These are phyloP conservation scores for Fabrea salina DNA, from an alignment of 169 alveolate species.

Conservation along the genomic window DNA sequence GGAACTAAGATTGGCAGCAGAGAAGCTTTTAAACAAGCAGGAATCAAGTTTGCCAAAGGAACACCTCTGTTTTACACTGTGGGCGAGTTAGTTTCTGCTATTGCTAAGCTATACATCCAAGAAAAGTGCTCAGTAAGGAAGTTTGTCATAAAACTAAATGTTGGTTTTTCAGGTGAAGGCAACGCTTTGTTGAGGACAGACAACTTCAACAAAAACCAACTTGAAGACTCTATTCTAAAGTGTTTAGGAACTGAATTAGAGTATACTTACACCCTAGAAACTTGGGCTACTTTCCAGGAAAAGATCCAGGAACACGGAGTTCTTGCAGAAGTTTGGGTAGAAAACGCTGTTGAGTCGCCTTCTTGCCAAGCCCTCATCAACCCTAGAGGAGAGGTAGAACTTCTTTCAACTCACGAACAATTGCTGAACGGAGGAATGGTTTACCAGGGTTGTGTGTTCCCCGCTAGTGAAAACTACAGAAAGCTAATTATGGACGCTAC, in stretches of 20 bases:
- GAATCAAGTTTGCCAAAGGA: background rate
- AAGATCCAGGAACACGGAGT: background rate
- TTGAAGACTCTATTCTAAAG: background rate
- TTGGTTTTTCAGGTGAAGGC: slow-evolving; percentile 27
- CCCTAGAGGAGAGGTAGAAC: slow-evolving; percentile 9
- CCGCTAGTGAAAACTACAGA: slow-evolving; percentile 16
- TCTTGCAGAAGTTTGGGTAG: slow-evolving; percentile 23
- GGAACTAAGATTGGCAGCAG: slow-evolving; percentile 22
- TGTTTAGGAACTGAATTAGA: background rate
- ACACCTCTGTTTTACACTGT: background rate
- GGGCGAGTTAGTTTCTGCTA: slow-evolving; percentile 6
- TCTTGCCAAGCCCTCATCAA: background rate
- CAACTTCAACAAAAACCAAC: background rate
- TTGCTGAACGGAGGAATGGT: background rate
- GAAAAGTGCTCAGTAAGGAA: background rate
- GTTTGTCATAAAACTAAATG: slow-evolving; percentile 14
- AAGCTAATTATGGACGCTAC: slow-evolving; percentile 7
- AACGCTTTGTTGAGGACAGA: background rate
- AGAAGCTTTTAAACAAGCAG: slow-evolving; percentile 6
- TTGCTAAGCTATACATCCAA: background rate
- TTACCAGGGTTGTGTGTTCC: slow-evolving; percentile 25
- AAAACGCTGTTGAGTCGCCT: slow-evolving; percentile 1
- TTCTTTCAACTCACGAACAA: slow-evolving; percentile 25
- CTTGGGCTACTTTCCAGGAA: background rate
- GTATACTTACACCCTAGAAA: background rate